A percentile compares a stretch with the other conserved stretches of the same genome.
Evolutionary conservation across 2,329 filamentous ascomycete species (phyloP).

Genomic region (Chrysoporthe cubensis): DNA sequence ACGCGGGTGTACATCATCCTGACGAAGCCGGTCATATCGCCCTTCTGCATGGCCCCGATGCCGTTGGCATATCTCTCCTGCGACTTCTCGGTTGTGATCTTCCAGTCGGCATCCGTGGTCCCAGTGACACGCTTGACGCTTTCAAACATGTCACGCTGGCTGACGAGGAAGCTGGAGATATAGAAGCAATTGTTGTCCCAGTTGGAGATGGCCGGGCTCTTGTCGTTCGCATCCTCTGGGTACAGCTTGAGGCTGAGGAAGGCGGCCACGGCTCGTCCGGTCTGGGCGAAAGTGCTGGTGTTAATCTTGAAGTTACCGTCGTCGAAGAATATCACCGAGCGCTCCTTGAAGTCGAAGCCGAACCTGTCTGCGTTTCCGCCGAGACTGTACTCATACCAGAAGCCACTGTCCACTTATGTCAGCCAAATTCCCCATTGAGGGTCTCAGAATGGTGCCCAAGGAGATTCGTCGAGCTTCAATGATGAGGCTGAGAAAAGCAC

Average conservation of each 20-base stretch:
- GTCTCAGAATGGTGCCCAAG: background rate
- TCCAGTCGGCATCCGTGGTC: slow-evolving; percentile 64
- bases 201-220: slow-evolving; percentile 24
- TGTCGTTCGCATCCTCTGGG: slow-evolving; percentile 27
- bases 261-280: slow-evolving; percentile 42
- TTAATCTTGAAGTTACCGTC: slow-evolving; percentile 61
- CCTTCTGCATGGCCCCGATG: slow-evolving; percentile 46
- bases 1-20: slow-evolving; percentile 58
- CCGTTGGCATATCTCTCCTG: slow-evolving; percentile 54
- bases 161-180: slow-evolving; percentile 60
- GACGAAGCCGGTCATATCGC: slow-evolving; percentile 49
- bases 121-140: slow-evolving; percentile 62
- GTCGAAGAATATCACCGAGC: slow-evolving; percentile 48
- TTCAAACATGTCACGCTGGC: slow-evolving; percentile 68
- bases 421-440: background rate
- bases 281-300: slow-evolving; percentile 62
- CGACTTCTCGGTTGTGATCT: slow-evolving; percentile 51
- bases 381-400: slow-evolving; percentile 59
- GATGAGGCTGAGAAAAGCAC: background rate
- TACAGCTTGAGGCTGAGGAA: slow-evolving; percentile 50
- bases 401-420: slow-evolving; percentile 36
- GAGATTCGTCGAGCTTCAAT: background rate
- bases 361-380: slow-evolving; percentile 34
- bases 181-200: slow-evolving; percentile 51
- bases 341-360: slow-evolving; percentile 35